A percentile compares a stretch with the other conserved stretches of the same genome.
These are phyloP conservation scores for Suillus clintonianus DNA, from an alignment of 768 basidiomycete species.

Conservation along the genomic window DNA sequence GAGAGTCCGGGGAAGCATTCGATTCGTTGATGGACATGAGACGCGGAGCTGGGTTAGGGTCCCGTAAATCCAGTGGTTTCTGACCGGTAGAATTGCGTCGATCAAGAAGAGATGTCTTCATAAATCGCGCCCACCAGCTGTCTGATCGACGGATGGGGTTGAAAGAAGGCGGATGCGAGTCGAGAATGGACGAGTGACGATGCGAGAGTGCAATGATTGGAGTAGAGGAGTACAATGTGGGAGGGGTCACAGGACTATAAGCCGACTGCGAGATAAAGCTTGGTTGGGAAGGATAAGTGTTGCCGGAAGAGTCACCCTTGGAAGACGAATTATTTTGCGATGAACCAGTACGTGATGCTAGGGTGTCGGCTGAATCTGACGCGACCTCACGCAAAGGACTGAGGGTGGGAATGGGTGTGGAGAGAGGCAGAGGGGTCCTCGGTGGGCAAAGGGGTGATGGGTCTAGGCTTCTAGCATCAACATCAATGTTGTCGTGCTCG, in stretches of 20 bases:
- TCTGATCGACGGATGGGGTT: constrained; percentile 64
- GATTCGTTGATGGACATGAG: constrained; percentile 60
- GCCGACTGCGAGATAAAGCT: constrained; percentile 16
- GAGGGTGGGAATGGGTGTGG: constrained; percentile 28
- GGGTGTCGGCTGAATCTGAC: constrained; percentile 23
- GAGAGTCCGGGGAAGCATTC: constrained; percentile 14
- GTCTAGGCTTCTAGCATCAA: constrained; percentile 14
- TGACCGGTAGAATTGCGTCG: constrained; percentile 45
- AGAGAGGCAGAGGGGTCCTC: constrained; percentile 16
- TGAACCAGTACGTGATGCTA: constrained; percentile 23
- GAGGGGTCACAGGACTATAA: constrained; percentile 23
- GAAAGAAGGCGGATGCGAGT: constrained; percentile 40
- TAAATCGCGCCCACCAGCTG: constrained; percentile 79
- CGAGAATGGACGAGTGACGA: constrained; percentile 44
- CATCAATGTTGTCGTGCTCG: constrained; percentile 17
- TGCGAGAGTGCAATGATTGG: constrained; percentile 30
- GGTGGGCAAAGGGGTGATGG: constrained; percentile 12
- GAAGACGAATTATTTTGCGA: constrained; percentile 24
- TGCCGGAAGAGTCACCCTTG: constrained; percentile 29
- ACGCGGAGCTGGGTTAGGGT: constrained; percentile 76
- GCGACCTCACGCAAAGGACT: constrained; percentile 36
- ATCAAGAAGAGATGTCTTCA: constrained; percentile 65
- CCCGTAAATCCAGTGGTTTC: constrained; percentile 59
- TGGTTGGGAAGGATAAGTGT: constrained; percentile 16
- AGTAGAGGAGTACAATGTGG: constrained; percentile 28